Evolutionary conservation across 108 stramenopile genomes (phyloP).

Genomic region (Mediolabrus comicus): DNA sequence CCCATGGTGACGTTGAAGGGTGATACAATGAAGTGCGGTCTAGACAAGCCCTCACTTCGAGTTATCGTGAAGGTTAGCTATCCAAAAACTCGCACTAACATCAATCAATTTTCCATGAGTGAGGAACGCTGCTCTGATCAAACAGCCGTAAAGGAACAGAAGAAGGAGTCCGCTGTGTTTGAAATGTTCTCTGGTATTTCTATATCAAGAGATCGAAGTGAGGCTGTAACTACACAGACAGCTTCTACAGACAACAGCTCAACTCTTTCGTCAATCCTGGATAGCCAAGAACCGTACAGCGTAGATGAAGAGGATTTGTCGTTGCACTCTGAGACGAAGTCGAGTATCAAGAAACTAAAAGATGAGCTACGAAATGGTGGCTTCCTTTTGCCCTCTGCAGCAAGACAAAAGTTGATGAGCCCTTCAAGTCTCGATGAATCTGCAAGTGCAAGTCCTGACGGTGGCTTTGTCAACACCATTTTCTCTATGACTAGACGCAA

Average conservation of each 20-base stretch:
- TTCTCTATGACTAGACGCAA: no score
- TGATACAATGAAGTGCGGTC: conserved; percentile 27
- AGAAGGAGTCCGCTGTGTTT: background rate
- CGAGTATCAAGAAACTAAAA: background rate
- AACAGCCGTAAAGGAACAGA: background rate
- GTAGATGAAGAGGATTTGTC: background rate
- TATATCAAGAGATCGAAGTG: background rate
- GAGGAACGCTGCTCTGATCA: background rate
- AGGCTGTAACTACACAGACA: background rate
- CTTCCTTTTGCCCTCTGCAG: background rate
- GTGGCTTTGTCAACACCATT: no score
- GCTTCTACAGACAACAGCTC: background rate
- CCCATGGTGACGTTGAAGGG: conserved; percentile 35
- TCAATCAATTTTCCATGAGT: no score
- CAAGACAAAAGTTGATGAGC: background rate
- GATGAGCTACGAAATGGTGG: background rate
- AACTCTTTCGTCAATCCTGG: background rate
- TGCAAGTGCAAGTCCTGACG: background rate
- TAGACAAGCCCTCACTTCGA: conserved; percentile 8
- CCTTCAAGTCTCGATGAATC: background rate
- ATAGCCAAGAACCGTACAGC: background rate
- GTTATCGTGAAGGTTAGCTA: conserved; percentile 14
- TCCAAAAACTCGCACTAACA: background rate
- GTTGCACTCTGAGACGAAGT: background rate
- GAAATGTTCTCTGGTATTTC: background rate